phyloP scores from a whole-genome alignment of 2,329 filamentous ascomycete genomes.

The Botrytis aclada region DNA sequence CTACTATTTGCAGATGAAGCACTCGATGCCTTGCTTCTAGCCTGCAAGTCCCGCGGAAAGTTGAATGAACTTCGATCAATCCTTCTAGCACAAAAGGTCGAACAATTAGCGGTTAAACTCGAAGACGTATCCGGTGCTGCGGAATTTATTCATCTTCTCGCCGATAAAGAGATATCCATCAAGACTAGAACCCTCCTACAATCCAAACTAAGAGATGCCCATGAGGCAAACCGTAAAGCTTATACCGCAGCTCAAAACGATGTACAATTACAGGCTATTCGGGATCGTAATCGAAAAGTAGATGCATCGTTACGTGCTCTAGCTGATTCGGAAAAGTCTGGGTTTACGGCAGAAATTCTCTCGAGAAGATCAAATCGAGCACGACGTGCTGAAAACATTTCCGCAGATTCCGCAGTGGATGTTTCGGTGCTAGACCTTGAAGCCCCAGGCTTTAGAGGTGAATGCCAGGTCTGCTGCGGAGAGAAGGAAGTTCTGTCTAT shows the following conservation, averaged over 20 bases:
- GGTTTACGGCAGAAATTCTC: not conserved
- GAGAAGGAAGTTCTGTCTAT: not conserved
- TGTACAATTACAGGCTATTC: not conserved
- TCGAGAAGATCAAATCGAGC: not conserved
- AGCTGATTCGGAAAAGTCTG: not conserved
- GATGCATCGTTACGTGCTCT: not conserved
- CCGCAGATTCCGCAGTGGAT: not conserved
- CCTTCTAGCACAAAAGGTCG: not conserved
- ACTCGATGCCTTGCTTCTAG: not conserved
- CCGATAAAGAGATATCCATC: not conserved
- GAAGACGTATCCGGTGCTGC: not conserved
- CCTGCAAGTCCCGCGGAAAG: constrained; percentile 1
- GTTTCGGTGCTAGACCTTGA: not conserved
- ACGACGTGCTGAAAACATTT: not conserved
- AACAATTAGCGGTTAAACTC: not conserved
- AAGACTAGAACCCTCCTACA: not conserved
- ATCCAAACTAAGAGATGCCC: not conserved
- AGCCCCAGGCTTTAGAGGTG: not conserved
- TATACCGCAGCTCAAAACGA: not conserved
- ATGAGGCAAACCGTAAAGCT: not conserved
- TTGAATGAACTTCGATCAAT: not conserved
- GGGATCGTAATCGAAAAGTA: not conserved
- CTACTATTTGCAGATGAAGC: not conserved
- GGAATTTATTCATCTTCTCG: not conserved
- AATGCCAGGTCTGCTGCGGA: not conserved